Conservation (phyloP, 306 rosid species). For the Prunus dulcis region DNA sequence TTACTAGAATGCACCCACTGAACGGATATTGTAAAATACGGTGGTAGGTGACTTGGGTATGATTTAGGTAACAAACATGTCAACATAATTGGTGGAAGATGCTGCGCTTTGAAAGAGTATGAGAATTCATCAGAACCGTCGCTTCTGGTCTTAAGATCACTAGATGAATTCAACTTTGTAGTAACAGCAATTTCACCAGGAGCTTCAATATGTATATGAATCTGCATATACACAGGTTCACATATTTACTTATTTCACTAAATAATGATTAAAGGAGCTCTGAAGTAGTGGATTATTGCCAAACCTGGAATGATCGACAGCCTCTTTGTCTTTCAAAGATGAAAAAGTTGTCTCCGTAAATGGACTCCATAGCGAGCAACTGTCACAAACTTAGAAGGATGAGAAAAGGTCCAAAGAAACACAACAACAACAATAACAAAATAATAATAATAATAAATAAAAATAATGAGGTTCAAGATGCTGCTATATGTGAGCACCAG, state of each 20-base stretch:
- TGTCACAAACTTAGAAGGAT: conserved; percentile 29
- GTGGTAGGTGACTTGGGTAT: conserved; percentile 79
- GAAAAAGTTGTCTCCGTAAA: conserved; percentile 65
- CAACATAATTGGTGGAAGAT: conserved; percentile 81
- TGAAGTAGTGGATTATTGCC: conserved; percentile 22
- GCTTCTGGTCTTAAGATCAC: conserved; percentile 24
- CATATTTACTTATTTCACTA: conserved; percentile 4
- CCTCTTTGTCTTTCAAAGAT: conserved; percentile 51
- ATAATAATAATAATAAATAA: too few species aligned
- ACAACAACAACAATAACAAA: background rate
- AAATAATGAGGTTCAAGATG: background rate
- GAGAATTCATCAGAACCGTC: conserved; percentile 42
- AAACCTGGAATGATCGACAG: conserved; percentile 70
- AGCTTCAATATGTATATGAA: conserved; percentile 52
- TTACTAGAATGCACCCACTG: conserved; percentile 66
- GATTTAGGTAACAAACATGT: conserved; percentile 78
- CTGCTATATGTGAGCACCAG: background rate
- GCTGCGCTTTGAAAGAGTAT: conserved; percentile 63
- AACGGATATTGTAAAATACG: conserved; percentile 63
- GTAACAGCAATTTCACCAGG: conserved; percentile 51
- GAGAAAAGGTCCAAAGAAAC: conserved; percentile 5
- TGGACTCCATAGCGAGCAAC: conserved; percentile 84
- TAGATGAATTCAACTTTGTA: conserved; percentile 48
- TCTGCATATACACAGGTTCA: conserved; percentile 37
- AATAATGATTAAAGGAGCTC: background rate